A percentile compares a stretch with the other conserved stretches of the same genome.
Evolutionary conservation across 495 filamentous ascomycete species (phyloP).

Genomic region (Pyrenopolyporus hunteri): DNA sequence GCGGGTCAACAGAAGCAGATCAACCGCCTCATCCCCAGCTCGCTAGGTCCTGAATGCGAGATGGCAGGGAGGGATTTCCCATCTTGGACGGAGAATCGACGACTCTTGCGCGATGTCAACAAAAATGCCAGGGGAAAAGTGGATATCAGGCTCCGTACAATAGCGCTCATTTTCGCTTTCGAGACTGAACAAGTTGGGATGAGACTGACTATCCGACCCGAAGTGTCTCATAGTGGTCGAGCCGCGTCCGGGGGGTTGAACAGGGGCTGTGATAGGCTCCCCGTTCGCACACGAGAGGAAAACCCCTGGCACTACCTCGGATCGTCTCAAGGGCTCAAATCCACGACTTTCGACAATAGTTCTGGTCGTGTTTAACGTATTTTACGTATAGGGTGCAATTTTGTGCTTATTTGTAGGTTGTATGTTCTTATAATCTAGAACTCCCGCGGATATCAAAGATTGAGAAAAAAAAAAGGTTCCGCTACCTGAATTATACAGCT

Average conservation of each 20-base stretch:
- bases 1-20: constrained; percentile 8
- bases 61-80: constrained; percentile 12
- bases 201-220: constrained; percentile 42
- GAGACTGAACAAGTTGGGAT: constrained; percentile 39
- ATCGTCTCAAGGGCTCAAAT: constrained; percentile 28
- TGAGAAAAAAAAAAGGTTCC: neutral
- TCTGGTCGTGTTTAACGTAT: no score
- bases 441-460: constrained; percentile 16
- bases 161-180: constrained; percentile 28
- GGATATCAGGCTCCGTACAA: no score
- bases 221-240: constrained; percentile 39
- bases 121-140: constrained; percentile 14
- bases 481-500: no score
- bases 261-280: constrained; percentile 28
- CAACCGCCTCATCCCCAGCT: constrained; percentile 27
- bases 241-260: constrained; percentile 29
- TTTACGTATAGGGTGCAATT: no score
- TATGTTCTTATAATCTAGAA: constrained; percentile 6
- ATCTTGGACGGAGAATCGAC: constrained; percentile 12
- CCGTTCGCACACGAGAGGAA: neutral
- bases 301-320: constrained; percentile 29
- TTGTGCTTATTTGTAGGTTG: no score
- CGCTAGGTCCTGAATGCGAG: neutral
- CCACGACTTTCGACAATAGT: constrained; percentile 1
- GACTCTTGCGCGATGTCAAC: constrained; percentile 15